A percentile compares a stretch with the other conserved stretches of the same genome.
These are phyloP conservation scores for Melastoma candidum DNA, from an alignment of 441 rosid species.

Conservation along the genomic window DNA sequence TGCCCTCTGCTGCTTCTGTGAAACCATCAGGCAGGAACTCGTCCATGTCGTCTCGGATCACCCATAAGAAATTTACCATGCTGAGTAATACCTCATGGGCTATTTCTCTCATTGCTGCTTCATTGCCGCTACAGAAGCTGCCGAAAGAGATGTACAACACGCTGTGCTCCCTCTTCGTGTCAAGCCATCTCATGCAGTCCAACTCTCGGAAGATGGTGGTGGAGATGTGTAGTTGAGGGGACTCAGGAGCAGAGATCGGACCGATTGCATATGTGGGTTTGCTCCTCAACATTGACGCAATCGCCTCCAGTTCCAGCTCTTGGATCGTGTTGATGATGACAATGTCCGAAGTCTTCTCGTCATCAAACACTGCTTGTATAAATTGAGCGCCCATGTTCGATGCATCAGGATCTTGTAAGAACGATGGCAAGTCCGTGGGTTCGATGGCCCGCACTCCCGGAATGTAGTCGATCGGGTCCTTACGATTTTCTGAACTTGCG, in stretches of 20 bases:
- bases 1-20: slow-evolving; percentile 23
- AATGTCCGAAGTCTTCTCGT: slow-evolving; percentile 38
- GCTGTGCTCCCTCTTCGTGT: slow-evolving; percentile 34
- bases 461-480: no score
- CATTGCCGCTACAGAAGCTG: slow-evolving; percentile 34
- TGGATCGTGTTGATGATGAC: slow-evolving; percentile 52
- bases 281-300: slow-evolving; percentile 21
- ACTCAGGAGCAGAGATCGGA: slow-evolving; percentile 38
- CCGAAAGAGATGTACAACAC: slow-evolving; percentile 54
- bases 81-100: slow-evolving; percentile 38
- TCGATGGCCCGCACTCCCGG: no score
- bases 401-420: no score
- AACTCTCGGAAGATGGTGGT: slow-evolving; percentile 58
- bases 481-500: no score
- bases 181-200: slow-evolving; percentile 51
- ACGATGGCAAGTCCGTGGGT: no score
- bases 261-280: slow-evolving; percentile 38
- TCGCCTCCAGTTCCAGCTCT: no score
- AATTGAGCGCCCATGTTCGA: slow-evolving; percentile 34
- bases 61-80: slow-evolving; percentile 41
- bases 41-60: slow-evolving; percentile 27
- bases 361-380: slow-evolving; percentile 35
- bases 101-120: slow-evolving; percentile 31
- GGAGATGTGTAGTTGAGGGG: slow-evolving; percentile 22
- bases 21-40: slow-evolving; percentile 38